Conservation (phyloP, 1,284 basidiomycete genomes). For the Apiotrichum montevideense region DNA sequence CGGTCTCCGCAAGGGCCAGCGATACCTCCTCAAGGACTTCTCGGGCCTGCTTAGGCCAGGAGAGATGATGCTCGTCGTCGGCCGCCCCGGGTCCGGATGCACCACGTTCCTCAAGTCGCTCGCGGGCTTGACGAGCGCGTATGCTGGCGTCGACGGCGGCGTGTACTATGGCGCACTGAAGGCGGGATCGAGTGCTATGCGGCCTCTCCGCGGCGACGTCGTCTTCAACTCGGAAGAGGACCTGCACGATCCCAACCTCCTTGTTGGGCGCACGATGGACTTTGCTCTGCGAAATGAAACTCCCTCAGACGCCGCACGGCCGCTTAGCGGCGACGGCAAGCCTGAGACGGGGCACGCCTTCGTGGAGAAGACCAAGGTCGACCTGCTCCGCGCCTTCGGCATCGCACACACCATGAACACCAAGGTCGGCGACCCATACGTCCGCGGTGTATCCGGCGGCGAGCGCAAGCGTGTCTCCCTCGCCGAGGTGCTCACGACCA, state of each 20-base stretch:
- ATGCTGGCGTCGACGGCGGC: constrained; percentile 46
- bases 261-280: constrained; percentile 40
- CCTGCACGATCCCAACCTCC: constrained; percentile 38
- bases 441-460: constrained; percentile 74
- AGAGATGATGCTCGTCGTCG: constrained; percentile 46
- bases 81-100: constrained; percentile 48
- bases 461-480: constrained; percentile 63
- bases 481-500: constrained; percentile 59
- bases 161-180: constrained; percentile 46
- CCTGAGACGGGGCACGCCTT: constrained; percentile 50
- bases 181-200: constrained; percentile 11
- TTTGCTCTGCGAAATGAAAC: constrained; percentile 41
- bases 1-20: constrained; percentile 33
- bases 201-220: constrained; percentile 8
- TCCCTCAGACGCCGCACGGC: constrained; percentile 21
- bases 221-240: constrained; percentile 43
- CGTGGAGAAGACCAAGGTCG: constrained; percentile 50
- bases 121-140: constrained; percentile 44
- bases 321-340: constrained; percentile 23
- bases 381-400: constrained; percentile 63
- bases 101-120: constrained; percentile 50
- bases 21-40: constrained; percentile 38
- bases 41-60: constrained; percentile 34
- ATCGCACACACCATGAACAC: constrained; percentile 66
- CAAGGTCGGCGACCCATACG: constrained; percentile 67